Conservation (phyloP, 306 rosid genomes). For the Comarum palustre region DNA sequence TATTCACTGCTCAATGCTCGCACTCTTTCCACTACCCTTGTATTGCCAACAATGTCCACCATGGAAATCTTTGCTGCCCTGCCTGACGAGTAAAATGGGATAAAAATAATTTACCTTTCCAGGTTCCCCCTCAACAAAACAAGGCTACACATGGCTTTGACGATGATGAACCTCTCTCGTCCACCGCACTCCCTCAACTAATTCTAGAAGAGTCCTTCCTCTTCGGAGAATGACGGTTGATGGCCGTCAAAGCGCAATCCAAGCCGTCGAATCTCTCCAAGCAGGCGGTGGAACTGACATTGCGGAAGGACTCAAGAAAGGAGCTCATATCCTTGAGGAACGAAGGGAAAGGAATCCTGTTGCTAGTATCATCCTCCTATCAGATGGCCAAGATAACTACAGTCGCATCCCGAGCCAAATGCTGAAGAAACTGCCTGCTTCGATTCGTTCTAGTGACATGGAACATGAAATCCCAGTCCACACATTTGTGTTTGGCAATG, state of each 20-base stretch:
- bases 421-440: background rate
- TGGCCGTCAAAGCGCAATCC: constrained; percentile 1
- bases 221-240: constrained; percentile 26
- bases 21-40: constrained; percentile 1
- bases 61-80: background rate
- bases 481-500: constrained; percentile 27
- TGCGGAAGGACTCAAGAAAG: constrained; percentile 21
- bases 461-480: constrained; percentile 21
- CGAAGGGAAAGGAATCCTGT: constrained; percentile 25
- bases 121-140: background rate
- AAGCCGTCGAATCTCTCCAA: background rate
- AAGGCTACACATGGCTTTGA: background rate
- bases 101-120: background rate
- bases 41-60: background rate
- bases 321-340: constrained; percentile 22
- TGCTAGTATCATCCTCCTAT: constrained; percentile 3
- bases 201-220: constrained; percentile 23
- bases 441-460: background rate
- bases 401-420: too few relatives aligned
- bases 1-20: background rate
- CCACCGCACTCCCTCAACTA: background rate
- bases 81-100: background rate
- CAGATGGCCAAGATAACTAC: constrained; percentile 28
- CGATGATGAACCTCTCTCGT: background rate
- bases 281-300: too few relatives aligned